These are phyloP conservation scores for Jamesozyma lodderae DNA, from an alignment of 805 yeast genomes.

Conservation along the genomic window DNA sequence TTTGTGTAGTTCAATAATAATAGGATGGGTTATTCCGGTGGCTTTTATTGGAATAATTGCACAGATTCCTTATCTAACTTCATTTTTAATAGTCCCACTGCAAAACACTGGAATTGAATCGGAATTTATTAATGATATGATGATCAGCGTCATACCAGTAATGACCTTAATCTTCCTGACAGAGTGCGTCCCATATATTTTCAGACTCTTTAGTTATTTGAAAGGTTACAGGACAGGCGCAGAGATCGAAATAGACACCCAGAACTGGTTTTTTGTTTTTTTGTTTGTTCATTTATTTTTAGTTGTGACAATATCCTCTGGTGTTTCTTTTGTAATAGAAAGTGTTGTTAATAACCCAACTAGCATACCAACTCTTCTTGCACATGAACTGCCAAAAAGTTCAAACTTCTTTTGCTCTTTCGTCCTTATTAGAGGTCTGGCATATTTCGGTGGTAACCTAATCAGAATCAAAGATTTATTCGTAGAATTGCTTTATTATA, in stretches of 20 bases:
- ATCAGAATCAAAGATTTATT: conserved; percentile 49
- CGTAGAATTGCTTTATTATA: conserved; percentile 29
- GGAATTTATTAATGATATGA: conserved; percentile 38
- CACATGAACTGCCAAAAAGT: conserved; percentile 74
- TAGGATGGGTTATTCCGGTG: conserved; percentile 76
- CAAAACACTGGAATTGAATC: conserved; percentile 50
- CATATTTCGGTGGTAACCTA: conserved; percentile 65
- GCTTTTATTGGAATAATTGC: conserved; percentile 70
- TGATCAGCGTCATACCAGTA: conserved; percentile 62
- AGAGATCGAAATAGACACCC: conserved; percentile 60
- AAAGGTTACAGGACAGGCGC: conserved; percentile 57
- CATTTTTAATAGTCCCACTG: conserved; percentile 26
- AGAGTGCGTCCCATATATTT: conserved; percentile 49
- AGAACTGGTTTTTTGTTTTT: conserved; percentile 69
- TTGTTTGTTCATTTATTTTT: conserved; percentile 74
- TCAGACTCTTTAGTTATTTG: conserved; percentile 43
- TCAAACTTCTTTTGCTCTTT: conserved; percentile 80
- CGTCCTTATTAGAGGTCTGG: conserved; percentile 62
- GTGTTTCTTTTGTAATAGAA: conserved; percentile 54
- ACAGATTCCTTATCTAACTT: conserved; percentile 58
- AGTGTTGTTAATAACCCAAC: conserved; percentile 61
- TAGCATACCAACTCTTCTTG: conserved; percentile 61
- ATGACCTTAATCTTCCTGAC: conserved; percentile 54
- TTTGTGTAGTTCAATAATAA: conserved; percentile 40
- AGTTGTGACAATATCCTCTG: conserved; percentile 78